Base-by-base conservation (phyloP, 371 early-diverging fungal species). In the Lichtheimia corymbifera region DNA sequence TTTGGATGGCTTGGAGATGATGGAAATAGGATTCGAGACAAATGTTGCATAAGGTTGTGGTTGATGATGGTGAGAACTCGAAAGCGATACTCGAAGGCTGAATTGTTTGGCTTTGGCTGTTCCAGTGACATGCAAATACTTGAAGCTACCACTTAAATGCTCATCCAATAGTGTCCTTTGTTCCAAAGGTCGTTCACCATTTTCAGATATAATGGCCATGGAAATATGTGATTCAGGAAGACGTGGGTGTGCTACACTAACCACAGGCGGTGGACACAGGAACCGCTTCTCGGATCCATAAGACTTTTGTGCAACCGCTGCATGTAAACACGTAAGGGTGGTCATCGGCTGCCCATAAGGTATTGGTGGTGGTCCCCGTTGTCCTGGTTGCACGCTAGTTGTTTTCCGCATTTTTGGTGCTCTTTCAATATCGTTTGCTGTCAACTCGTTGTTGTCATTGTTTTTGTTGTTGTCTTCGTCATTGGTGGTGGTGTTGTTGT, bases 201-300 rank as follows among this genome's bases (percentile, higher is more conserved):
- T 77, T 51, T 86, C 86, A 50, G 82, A 81, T 20, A 89, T 68
- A 25, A 88, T 80, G 25, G 84, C 83, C 87, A 89, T 84, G 17
- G 82, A 73, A 55, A 91, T 68, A 15, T 83, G 80, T 18, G 86
- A 74, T 40, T 83, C 80, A 5, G 70, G 55, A 2, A 63, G 75
- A 7, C 78, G 71, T 14, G 54, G 25, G 15, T 43, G 53, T 22
- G 25, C 44, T 44, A 75, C 69, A 28, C 73, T 74, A 15, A 91
- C 84, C 13, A 89, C 80, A 5, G 93, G 93, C 22, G 93, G 92
- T 42, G 93, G 93, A 68, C 92, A 92, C 28, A 93, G 70, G 65
- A 91, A 93, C 0, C 93, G 83, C 69, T 92, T 92, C 64, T 93
- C 93, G 54, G 87, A 84, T n/a, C 93, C 93, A 65, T 93, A 93